Evolutionary conservation across 2,329 filamentous ascomycete species (phyloP).

Genomic region (Aureobasidium lini): DNA sequence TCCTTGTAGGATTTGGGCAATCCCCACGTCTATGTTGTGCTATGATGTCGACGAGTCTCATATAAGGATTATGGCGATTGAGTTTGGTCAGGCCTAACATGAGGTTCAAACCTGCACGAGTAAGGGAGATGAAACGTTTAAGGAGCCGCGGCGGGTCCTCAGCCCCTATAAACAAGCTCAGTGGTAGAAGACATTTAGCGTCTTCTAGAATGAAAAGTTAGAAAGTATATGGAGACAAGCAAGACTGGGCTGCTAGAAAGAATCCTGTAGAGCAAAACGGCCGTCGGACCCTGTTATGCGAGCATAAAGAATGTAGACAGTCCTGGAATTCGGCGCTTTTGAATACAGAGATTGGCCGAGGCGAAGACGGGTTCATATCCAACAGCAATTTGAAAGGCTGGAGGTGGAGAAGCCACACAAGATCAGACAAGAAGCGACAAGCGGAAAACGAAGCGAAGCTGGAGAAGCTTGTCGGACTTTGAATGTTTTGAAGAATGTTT

Average conservation of each 20-base stretch:
- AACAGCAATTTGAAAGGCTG: conserved; percentile 5
- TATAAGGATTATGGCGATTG: not conserved
- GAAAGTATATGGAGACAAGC: not conserved
- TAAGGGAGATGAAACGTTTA: not conserved
- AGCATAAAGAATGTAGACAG: not conserved
- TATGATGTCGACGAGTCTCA: too few species aligned
- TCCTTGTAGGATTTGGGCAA: too few species aligned
- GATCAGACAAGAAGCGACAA: not conserved
- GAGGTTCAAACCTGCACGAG: not conserved
- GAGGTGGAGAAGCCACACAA: not conserved
- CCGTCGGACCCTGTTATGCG: not conserved
- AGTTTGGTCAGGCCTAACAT: not conserved
- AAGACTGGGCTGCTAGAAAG: not conserved
- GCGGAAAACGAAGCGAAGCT: not conserved
- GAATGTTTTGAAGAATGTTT: not conserved
- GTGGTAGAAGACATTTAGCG: not conserved
- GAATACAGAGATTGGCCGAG: not conserved
- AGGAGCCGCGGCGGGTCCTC: not conserved
- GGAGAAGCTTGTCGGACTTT: not conserved
- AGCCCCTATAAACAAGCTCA: conserved; percentile 3
- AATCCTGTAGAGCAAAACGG: not conserved
- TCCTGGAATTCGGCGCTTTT: not conserved
- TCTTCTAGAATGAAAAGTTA: conserved; percentile 1
- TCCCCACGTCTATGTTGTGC: too few species aligned
- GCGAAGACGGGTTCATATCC: not conserved